Percentiles rank a stretch among this genome's conserved stretches.
These are phyloP conservation scores for Cladophialophora yegresii DNA, from an alignment of 2,329 filamentous ascomycete genomes.

Conservation along the genomic window DNA sequence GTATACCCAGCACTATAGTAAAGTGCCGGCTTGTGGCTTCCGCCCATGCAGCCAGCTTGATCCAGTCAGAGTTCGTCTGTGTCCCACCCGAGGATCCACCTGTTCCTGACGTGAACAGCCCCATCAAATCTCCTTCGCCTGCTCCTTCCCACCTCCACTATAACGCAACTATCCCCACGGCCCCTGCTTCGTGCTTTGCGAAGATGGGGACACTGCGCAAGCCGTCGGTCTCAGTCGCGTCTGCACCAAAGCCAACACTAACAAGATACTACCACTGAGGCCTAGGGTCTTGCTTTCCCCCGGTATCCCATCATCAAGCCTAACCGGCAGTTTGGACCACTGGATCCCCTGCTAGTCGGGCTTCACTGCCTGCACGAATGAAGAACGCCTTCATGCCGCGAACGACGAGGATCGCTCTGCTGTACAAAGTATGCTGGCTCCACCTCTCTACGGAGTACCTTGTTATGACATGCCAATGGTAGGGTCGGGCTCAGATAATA, in stretches of 20 bases:
- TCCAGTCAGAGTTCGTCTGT: slow-evolving; percentile 17
- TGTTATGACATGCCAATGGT: slow-evolving; percentile 20
- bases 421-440: slow-evolving; percentile 12
- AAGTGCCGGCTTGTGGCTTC: slow-evolving; percentile 32
- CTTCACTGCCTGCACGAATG: slow-evolving; percentile 10
- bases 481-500: slow-evolving; percentile 26
- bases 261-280: slow-evolving; percentile 17
- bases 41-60: slow-evolving; percentile 23
- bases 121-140: slow-evolving; percentile 34
- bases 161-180: slow-evolving; percentile 19
- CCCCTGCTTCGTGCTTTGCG: slow-evolving; percentile 25
- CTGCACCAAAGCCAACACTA: slow-evolving; percentile 20
- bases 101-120: slow-evolving; percentile 27
- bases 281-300: slow-evolving; percentile 16
- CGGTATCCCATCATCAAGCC: slow-evolving; percentile 26
- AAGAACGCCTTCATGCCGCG: slow-evolving; percentile 10
- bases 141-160: slow-evolving; percentile 32
- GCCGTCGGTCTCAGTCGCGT: slow-evolving; percentile 32
- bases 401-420: slow-evolving; percentile 17
- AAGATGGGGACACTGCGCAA: slow-evolving; percentile 25
- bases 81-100: slow-evolving; percentile 20
- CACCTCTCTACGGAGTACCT: slow-evolving; percentile 15
- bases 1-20: background rate
- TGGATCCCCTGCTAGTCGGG: slow-evolving; percentile 21
- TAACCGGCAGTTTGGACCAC: slow-evolving; percentile 29